Evolutionary conservation across 1,139 yeast species (phyloP).

Genomic region (Pichia sp.): DNA sequence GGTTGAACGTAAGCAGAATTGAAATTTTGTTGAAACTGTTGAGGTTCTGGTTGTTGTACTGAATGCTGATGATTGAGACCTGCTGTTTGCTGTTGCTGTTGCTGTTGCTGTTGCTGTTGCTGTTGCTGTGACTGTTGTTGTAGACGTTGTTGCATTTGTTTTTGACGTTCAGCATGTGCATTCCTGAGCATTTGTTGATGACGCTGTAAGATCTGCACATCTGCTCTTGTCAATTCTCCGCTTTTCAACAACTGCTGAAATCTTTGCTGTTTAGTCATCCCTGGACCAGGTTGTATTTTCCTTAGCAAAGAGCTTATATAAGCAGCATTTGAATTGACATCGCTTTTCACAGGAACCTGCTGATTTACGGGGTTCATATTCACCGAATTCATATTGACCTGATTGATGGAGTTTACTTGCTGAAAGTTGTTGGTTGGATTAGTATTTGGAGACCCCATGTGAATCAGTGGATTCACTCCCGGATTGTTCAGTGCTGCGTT

Average conservation of each 20-base stretch:
- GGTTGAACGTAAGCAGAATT: too few relatives aligned
- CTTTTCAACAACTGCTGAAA: constrained; percentile 25
- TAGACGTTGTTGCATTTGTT: constrained; percentile 19
- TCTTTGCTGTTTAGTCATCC: constrained; percentile 27
- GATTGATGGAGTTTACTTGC: constrained; percentile 1
- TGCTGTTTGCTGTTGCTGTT: constrained; percentile 2
- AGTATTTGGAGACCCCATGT: too few relatives aligned
- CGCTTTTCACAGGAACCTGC: background rate
- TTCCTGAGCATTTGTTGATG: constrained; percentile 27
- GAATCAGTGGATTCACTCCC: background rate
- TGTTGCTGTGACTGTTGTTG: constrained; percentile 11
- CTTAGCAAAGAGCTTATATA: constrained; percentile 23
- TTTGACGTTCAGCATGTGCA: constrained; percentile 23
- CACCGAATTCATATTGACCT: constrained; percentile 1
- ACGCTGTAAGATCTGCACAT: constrained; percentile 25
- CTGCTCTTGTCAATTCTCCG: constrained; percentile 26
- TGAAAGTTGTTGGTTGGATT: too few relatives aligned
- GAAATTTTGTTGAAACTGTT: background rate
- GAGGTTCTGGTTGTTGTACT: too few relatives aligned
- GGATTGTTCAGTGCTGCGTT: too few relatives aligned
- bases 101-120: constrained; percentile 4
- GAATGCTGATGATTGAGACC: background rate
- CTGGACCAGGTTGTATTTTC: constrained; percentile 28
- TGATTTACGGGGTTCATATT: background rate
- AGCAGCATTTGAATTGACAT: constrained; percentile 9